A percentile compares a stretch with the other conserved stretches of the same genome.
Conservation (phyloP, 139 green algal genomes). For the Bryopsis sp. region DNA sequence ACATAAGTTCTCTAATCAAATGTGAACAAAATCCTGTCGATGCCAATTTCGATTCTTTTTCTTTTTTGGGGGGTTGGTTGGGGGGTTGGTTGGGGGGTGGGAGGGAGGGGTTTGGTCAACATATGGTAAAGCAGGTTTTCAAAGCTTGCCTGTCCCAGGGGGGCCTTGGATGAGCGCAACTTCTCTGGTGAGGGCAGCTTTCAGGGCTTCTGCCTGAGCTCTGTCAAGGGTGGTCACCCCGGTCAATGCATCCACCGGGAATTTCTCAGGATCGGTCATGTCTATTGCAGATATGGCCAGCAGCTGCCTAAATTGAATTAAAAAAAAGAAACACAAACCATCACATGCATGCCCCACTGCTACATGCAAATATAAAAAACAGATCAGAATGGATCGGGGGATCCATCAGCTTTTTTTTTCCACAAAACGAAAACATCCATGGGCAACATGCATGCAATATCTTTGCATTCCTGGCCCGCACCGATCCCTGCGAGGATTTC, state of each 20-base stretch:
- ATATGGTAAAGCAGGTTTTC: too few species aligned
- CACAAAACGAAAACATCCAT: too few species aligned
- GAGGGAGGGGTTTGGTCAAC: background rate
- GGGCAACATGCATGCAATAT: background rate
- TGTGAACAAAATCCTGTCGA: too few species aligned
- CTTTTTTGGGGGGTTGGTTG: too few species aligned
- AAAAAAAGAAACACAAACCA: background rate
- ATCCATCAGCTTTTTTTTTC: too few species aligned
- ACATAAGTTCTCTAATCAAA: too few species aligned
- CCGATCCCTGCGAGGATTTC: background rate
- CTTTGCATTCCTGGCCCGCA: background rate
- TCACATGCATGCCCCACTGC: background rate
- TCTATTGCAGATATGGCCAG: background rate
- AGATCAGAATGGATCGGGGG: background rate
- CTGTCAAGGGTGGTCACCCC: slow-evolving; percentile 6
- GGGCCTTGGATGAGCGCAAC: slow-evolving; percentile 16
- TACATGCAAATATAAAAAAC: background rate
- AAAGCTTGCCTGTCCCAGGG: slow-evolving; percentile 17
- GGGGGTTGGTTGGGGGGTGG: too few species aligned
- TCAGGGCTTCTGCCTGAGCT: slow-evolving; percentile 8
- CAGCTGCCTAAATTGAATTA: too few species aligned
- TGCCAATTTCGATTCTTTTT: too few species aligned
- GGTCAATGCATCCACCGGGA: slow-evolving; percentile 2
- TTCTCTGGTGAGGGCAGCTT: slow-evolving; percentile 6
- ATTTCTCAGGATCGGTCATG: background rate